A percentile compares a stretch with the other conserved stretches of the same genome.
phyloP scores from a whole-genome alignment of 2,329 filamentous ascomycete species.

The Fusarium marasasianum region DNA sequence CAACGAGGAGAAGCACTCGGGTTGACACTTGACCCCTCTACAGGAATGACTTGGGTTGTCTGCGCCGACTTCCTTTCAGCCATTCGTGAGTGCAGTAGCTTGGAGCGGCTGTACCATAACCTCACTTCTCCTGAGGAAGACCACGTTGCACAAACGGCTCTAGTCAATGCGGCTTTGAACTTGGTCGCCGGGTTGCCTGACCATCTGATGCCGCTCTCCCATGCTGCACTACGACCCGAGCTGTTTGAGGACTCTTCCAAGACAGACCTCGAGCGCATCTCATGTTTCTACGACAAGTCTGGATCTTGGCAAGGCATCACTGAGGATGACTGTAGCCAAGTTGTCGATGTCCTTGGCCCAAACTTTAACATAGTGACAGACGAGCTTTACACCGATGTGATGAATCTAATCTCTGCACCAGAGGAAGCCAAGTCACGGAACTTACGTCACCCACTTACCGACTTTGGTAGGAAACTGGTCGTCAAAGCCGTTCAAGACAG shows the following conservation, averaged over 20 bases:
- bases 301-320: constrained; percentile 82
- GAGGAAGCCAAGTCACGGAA: constrained; percentile 58
- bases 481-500: constrained; percentile 83
- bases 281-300: constrained; percentile 79
- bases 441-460: constrained; percentile 67
- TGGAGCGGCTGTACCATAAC: constrained; percentile 82
- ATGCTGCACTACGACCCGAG: constrained; percentile 74
- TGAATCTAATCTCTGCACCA: constrained; percentile 56
- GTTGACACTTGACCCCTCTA: constrained; percentile 75
- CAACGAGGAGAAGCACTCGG: constrained; percentile 84
- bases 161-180: constrained; percentile 74
- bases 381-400: constrained; percentile 63
- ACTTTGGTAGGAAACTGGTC: constrained; percentile 79
- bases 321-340: constrained; percentile 79
- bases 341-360: constrained; percentile 75
- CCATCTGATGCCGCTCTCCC: constrained; percentile 73
- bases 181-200: constrained; percentile 78
- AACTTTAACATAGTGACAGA: constrained; percentile 68
- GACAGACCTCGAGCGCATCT: constrained; percentile 77
- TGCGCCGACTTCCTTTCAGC: constrained; percentile 84
- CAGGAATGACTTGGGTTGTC: constrained; percentile 82
- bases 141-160: constrained; percentile 63
- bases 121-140: constrained; percentile 60
- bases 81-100: constrained; percentile 79
- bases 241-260: constrained; percentile 77